phyloP scores from a whole-genome alignment of 805 yeast genomes.

The Ogataea allantospora region DNA sequence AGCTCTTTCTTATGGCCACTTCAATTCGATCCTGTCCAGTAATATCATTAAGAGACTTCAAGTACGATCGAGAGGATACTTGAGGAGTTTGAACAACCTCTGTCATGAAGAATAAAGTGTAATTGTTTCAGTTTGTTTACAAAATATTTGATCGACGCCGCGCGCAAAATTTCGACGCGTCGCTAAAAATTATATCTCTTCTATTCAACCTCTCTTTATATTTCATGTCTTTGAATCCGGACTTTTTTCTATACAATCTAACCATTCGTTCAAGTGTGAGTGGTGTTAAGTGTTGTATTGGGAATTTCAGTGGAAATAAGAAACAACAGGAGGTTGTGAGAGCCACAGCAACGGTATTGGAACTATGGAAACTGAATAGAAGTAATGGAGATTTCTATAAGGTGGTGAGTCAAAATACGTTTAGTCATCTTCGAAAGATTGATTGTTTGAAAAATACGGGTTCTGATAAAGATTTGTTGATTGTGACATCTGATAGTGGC shows the following conservation, averaged over 20 bases:
- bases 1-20: constrained; percentile 58
- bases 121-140: constrained; percentile 13
- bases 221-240: constrained; percentile 27
- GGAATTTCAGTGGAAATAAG: constrained; percentile 57
- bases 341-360: constrained; percentile 54
- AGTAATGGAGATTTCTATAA: constrained; percentile 53
- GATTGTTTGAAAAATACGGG: constrained; percentile 54
- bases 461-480: constrained; percentile 52
- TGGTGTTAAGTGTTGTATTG: constrained; percentile 56
- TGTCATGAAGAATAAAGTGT: constrained; percentile 6
- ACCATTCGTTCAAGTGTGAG: constrained; percentile 65
- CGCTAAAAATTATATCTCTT: constrained; percentile 5
- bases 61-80: constrained; percentile 4
- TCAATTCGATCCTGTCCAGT: constrained; percentile 36
- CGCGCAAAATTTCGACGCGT: constrained; percentile 12
- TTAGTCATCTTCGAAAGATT: constrained; percentile 57
- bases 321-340: constrained; percentile 62
- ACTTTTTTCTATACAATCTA: constrained; percentile 61
- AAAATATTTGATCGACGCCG: constrained; percentile 5
- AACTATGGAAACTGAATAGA: constrained; percentile 51
- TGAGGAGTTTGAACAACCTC: constrained; percentile 6
- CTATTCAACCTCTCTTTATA: neutral
- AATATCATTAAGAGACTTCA: constrained; percentile 15
- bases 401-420: constrained; percentile 44
- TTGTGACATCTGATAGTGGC: constrained; percentile 80